A percentile compares a stretch with the other conserved stretches of the same genome.
Conservation (phyloP, 805 yeast species). For the Hanseniaspora nectarophila region DNA sequence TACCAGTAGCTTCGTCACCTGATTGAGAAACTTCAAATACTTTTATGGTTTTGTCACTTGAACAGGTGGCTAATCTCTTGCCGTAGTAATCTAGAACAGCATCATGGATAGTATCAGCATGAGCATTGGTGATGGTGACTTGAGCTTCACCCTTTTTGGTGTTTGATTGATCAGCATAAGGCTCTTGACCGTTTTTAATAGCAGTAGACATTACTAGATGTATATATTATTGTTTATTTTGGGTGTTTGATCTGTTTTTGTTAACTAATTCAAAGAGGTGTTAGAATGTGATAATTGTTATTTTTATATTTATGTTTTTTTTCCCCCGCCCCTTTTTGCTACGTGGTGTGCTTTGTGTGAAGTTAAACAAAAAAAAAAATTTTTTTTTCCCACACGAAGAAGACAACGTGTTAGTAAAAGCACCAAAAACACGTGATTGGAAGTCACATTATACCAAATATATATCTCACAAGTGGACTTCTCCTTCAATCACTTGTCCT, state of each 20-base stretch:
- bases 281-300: neutral
- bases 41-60: conserved; percentile 91
- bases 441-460: neutral
- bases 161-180: neutral
- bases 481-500: neutral
- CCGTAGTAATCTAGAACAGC: conserved; percentile 97
- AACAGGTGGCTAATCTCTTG: conserved; percentile 86
- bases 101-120: conserved; percentile 87
- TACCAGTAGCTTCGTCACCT: conserved; percentile 39
- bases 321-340: neutral
- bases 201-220: conserved; percentile 23
- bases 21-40: conserved; percentile 86
- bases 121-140: conserved; percentile 80
- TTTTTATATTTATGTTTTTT: neutral
- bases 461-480: neutral
- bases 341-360: neutral
- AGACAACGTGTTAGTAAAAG: too few relatives aligned
- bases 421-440: too few relatives aligned
- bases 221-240: conserved; percentile 16
- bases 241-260: neutral
- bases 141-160: conserved; percentile 27
- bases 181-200: conserved; percentile 1
- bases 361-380: neutral
- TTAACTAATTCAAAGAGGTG: neutral
- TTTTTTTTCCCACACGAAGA: neutral